Percentiles rank a stretch among this genome's conserved stretches.
Evolutionary conservation across 2,329 filamentous ascomycete species (phyloP).

Genomic region (Fusarium abutilonis): DNA sequence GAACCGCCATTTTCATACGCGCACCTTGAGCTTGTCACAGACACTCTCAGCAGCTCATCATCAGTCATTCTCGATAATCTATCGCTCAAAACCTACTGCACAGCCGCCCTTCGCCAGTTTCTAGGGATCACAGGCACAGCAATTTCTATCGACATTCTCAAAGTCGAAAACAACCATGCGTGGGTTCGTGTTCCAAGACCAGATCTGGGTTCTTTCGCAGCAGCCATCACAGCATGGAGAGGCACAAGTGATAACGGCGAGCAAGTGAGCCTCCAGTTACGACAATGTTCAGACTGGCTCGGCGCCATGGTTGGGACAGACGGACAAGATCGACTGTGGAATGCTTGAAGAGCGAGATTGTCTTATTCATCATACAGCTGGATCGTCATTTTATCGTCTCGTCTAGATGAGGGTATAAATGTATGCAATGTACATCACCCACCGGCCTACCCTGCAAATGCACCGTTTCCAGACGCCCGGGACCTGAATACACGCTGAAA

Average conservation of each 20-base stretch:
- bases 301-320: slow-evolving; percentile 65
- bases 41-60: slow-evolving; percentile 33
- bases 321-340: slow-evolving; percentile 58
- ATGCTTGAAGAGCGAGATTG: slow-evolving; percentile 48
- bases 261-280: slow-evolving; percentile 64
- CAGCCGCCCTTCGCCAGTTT: slow-evolving; percentile 71
- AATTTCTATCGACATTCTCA: slow-evolving; percentile 76
- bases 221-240: slow-evolving; percentile 72
- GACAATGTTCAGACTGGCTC: slow-evolving; percentile 71
- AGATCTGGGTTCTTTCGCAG: slow-evolving; percentile 69
- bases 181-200: slow-evolving; percentile 73
- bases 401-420: slow-evolving; percentile 45
- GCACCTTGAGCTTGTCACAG: slow-evolving; percentile 61
- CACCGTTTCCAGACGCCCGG: slow-evolving; percentile 44
- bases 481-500: slow-evolving; percentile 34
- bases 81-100: slow-evolving; percentile 70
- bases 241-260: slow-evolving; percentile 56
- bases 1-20: slow-evolving; percentile 65
- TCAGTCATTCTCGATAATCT: slow-evolving; percentile 64
- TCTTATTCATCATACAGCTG: slow-evolving; percentile 30
- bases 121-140: slow-evolving; percentile 74
- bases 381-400: slow-evolving; percentile 34
- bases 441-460: slow-evolving; percentile 41
- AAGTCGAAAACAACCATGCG: slow-evolving; percentile 63
- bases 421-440: slow-evolving; percentile 42